Evolutionary conservation across 2,329 filamentous ascomycete species (phyloP).

Genomic region (Didymellaceae sp.): DNA sequence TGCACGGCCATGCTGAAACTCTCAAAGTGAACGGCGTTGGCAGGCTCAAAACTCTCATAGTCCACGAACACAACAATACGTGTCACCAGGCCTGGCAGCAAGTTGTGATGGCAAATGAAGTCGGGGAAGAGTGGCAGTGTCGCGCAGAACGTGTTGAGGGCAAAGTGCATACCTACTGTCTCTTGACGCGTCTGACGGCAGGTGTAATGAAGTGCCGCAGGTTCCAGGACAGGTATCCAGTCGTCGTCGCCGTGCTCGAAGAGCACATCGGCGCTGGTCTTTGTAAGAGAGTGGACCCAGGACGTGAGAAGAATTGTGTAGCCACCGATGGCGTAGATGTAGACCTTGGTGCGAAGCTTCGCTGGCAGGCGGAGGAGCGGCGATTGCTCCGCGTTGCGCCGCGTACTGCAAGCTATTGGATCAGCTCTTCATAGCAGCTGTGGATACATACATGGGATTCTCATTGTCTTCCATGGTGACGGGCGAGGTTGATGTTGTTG

Average conservation of each 20-base stretch:
- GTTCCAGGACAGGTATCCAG: neutral
- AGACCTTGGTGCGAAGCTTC: neutral
- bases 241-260: neutral
- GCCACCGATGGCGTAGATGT: neutral
- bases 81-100: no score
- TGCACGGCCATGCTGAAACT: no score
- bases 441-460: neutral
- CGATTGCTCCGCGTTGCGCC: neutral
- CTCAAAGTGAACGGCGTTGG: no score
- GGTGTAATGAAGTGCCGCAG: neutral
- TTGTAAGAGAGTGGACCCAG: no score
- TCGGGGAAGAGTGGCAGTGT: no score
- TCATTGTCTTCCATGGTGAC: no score
- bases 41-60: no score
- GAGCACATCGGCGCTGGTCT: neutral
- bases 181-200: neutral
- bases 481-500: no score
- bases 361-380: neutral
- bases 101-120: no score
- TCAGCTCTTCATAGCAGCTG: neutral
- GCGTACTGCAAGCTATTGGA: neutral
- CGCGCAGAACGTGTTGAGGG: neutral
- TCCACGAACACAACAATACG: no score
- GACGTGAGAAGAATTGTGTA: neutral
- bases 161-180: neutral